Percentiles rank a stretch among this genome's conserved stretches.
Conservation (phyloP, 73 alveolate species). For the Symbiodinium pilosum region DNA sequence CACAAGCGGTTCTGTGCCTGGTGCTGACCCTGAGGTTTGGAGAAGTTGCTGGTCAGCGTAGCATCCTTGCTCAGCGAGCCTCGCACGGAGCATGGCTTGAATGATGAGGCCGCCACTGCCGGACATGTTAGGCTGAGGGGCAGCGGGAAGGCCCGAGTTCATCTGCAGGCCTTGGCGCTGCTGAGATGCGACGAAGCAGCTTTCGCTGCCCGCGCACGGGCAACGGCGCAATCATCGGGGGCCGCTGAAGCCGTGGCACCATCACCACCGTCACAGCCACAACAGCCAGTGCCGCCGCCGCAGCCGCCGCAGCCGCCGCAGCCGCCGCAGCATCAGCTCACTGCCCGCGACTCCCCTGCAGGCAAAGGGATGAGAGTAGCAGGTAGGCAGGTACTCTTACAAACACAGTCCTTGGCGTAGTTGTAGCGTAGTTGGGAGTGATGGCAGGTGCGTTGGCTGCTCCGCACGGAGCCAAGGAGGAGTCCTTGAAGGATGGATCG, state of each 20-base stretch:
- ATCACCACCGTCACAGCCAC: not conserved
- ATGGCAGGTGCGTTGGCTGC: too few relatives aligned
- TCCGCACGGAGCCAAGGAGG: not conserved
- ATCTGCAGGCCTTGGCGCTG: not conserved
- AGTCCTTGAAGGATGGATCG: not conserved
- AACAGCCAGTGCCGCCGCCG: too few relatives aligned
- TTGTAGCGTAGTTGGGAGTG: too few relatives aligned
- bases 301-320: too few relatives aligned
- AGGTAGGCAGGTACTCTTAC: too few relatives aligned
- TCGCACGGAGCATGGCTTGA: conserved; percentile 5
- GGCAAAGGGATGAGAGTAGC: too few relatives aligned
- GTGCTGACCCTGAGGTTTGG: not conserved
- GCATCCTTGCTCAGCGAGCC: conserved; percentile 2
- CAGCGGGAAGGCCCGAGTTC: too few relatives aligned
- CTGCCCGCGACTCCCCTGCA: not conserved
- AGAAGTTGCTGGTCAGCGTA: conserved; percentile 22
- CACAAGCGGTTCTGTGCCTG: too few relatives aligned
- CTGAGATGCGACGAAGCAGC: not conserved
- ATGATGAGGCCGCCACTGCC: not conserved
- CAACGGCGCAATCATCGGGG: not conserved
- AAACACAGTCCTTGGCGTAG: too few relatives aligned
- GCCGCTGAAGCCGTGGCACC: not conserved
- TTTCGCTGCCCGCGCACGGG: not conserved
- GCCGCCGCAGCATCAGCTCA: not conserved
- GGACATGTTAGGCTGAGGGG: not conserved